These are phyloP conservation scores for Begonia fuchsioides DNA, from an alignment of 306 rosid species.

Conservation along the genomic window DNA sequence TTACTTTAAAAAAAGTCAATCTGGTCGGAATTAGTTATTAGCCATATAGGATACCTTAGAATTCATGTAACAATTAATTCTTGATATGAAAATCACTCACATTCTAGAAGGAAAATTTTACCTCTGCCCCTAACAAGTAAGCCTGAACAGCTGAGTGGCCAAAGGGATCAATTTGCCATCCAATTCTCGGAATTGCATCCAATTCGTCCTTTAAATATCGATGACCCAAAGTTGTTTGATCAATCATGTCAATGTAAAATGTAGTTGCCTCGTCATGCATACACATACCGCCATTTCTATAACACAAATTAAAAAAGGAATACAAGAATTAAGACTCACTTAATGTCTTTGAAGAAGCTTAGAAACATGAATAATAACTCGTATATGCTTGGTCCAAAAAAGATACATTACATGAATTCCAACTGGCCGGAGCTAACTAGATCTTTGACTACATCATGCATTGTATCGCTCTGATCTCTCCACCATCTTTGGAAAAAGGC, in stretches of 20 bases:
- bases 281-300: conserved; percentile 91
- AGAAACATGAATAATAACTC: not conserved
- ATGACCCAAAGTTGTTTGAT: conserved; percentile 33
- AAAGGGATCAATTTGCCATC: conserved; percentile 56
- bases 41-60: too few species aligned
- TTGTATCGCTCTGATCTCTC: conserved; percentile 54
- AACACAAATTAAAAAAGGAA: conserved; percentile 3
- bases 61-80: too few species aligned
- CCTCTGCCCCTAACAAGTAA: conserved; percentile 44
- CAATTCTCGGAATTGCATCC: conserved; percentile 32
- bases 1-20: too few species aligned
- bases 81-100: too few species aligned
- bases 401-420: conserved; percentile 54
- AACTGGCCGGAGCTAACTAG: conserved; percentile 73
- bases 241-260: conserved; percentile 71
- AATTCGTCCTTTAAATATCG: conserved; percentile 24
- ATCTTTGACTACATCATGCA: conserved; percentile 40
- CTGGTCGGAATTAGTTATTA: too few species aligned
- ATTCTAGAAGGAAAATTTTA: conserved; percentile 6
- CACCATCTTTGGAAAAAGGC: conserved; percentile 97
- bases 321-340: not conserved
- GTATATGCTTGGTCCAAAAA: not conserved
- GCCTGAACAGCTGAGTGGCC: conserved; percentile 56
- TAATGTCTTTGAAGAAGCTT: not conserved
- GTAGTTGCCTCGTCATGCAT: conserved; percentile 94